phyloP scores from a whole-genome alignment of 164 flowering plant genomes.

The Vitis vinifera region DNA sequence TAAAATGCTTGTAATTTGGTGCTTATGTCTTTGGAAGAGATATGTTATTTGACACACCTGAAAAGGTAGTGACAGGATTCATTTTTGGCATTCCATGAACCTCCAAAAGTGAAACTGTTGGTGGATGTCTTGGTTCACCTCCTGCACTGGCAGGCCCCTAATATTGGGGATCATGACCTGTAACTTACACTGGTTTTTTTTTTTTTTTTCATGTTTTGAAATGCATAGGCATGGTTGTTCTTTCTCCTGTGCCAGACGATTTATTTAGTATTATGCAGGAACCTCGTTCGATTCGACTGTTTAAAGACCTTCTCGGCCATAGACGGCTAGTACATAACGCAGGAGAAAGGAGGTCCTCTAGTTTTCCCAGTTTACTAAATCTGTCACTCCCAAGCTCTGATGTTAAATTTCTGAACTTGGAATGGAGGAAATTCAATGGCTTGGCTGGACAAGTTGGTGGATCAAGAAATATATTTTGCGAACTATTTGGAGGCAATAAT shows the following conservation, averaged over 20 bases:
- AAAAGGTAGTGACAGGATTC: no score
- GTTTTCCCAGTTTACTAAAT: slow-evolving; percentile 20
- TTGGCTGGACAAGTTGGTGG: slow-evolving; percentile 80
- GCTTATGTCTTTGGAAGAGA: no score
- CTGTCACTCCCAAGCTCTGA: slow-evolving; percentile 16
- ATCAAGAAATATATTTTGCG: slow-evolving; percentile 62
- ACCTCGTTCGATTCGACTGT: slow-evolving; percentile 29
- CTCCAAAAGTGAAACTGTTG: no score
- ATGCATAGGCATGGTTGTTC: slow-evolving; percentile 1
- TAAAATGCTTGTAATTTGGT: no score
- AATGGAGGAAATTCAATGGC: slow-evolving; percentile 64
- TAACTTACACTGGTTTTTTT: background rate
- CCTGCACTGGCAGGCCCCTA: no score
- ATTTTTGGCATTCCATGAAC: no score
- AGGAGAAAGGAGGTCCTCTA: slow-evolving; percentile 10
- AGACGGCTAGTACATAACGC: slow-evolving; percentile 6
- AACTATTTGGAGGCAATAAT: slow-evolving; percentile 62
- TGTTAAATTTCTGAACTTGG: slow-evolving; percentile 55
- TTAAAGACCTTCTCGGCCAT: slow-evolving; percentile 15
- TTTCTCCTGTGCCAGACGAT: slow-evolving; percentile 44
- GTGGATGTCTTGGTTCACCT: no score
- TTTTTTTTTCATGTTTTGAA: background rate
- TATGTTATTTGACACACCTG: no score
- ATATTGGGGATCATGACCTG: no score
- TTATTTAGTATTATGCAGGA: slow-evolving; percentile 71